phyloP scores from a whole-genome alignment of 75 land plant species.

The Picea sitchensis region DNA sequence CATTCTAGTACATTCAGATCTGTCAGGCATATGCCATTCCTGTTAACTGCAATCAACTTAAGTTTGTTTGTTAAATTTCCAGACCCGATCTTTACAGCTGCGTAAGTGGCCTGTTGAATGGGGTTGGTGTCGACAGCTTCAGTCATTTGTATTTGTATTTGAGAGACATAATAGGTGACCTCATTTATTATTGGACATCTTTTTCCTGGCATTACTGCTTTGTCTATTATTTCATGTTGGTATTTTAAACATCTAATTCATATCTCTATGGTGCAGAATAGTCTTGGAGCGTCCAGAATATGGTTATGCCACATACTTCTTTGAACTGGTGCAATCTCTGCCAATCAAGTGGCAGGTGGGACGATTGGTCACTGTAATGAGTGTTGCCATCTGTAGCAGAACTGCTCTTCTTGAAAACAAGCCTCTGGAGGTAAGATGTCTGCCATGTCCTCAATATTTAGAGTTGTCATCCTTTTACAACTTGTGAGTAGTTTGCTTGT shows the following conservation, averaged over 20 bases:
- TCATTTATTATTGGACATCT: background rate
- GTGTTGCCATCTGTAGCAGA: constrained; percentile 59
- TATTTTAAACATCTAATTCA: too few relatives aligned
- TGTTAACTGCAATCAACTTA: background rate
- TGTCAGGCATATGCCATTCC: background rate
- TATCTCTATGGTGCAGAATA: constrained; percentile 38
- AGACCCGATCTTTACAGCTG: constrained; percentile 63
- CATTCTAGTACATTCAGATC: background rate
- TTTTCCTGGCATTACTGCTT: too few relatives aligned
- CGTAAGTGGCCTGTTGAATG: constrained; percentile 88
- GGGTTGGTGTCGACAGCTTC: constrained; percentile 94
- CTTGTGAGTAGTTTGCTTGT: background rate
- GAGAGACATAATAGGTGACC: constrained; percentile 77
- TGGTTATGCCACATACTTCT: constrained; percentile 94
- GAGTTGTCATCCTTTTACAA: background rate
- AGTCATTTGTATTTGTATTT: constrained; percentile 83
- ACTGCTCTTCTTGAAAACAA: constrained; percentile 72
- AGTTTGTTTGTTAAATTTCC: constrained; percentile 9
- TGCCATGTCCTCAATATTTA: background rate
- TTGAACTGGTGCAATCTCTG: constrained; percentile 65
- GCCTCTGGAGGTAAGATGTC: constrained; percentile 49
- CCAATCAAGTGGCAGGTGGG: constrained; percentile 82
- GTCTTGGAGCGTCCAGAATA: constrained; percentile 95
- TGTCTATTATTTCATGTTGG: too few relatives aligned
- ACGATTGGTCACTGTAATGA: constrained; percentile 74